Base-by-base conservation (phyloP, 176 grass and related monocot genomes). In the Poa annua region DNA sequence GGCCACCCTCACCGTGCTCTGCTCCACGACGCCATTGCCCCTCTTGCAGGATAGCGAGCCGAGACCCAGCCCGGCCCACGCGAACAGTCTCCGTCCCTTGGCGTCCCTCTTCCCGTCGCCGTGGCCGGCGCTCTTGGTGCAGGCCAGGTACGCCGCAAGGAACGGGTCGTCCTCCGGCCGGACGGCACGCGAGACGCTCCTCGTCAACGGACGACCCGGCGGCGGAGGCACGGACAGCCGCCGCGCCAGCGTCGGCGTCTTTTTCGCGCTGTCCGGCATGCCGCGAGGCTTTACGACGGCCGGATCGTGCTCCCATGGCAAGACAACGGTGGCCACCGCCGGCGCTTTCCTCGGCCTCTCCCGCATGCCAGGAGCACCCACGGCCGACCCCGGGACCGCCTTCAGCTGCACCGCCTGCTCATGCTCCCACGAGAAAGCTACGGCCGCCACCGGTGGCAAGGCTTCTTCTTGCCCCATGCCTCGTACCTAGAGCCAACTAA, bases 71-170 rank as follows among this genome's bases (percentile, higher is more conserved):
- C 47, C 70, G 10, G 66, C 26, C 83, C 86, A 90, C 22, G 60
- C 36, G 66, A 60, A 78, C 76, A 67, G 68, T 53, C 67, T 84
- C 75, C 34, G 26, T 1, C 39, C 83, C 76, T 48, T 39, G 38
- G 38, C 4, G 45, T 1, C 45, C 45, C 45, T 34, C 48, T 22
- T 29, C 17, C 60, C 60, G 12, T 15, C 39, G 13, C 24, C 60
- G 10, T 4, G 11, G 38, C 0, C 13, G 74, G 3, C 44, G 63
- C 87, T 86, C 82, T 78, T 97, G 80, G 94, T 97, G 90, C 94
- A 97, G 63, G 93, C 94, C 29, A 92, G 77, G 77, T 88, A 90
- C 57, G 94, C 94, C 4, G 94, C 88, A 3, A 97, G 81, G 82
- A 97, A 97, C 6, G 92, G 94, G 63, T 97, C 94, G 12, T 88